These are phyloP conservation scores for Crithidia expoeki DNA, from an alignment of 208 protist genomes.

Conservation along the genomic window DNA sequence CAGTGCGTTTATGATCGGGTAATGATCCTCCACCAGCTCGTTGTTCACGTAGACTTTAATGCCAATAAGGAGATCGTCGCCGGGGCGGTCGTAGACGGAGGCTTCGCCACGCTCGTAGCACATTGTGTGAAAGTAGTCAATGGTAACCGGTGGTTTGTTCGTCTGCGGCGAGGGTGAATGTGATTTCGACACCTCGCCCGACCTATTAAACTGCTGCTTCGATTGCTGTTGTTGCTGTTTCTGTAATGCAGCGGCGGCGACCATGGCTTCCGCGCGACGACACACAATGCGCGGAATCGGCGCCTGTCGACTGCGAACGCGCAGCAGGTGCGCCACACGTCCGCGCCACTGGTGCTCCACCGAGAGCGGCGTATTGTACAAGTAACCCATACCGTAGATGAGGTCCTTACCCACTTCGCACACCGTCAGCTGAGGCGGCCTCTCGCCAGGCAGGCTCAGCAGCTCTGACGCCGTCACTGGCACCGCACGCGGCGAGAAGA, in stretches of 20 bases:
- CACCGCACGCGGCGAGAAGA: constrained; percentile 62
- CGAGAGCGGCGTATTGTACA: constrained; percentile 70
- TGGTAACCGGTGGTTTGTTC: not conserved
- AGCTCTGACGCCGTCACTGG: constrained; percentile 46
- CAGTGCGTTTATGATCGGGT: constrained; percentile 47
- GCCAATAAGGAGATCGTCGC: constrained; percentile 62
- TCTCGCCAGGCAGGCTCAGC: constrained; percentile 39
- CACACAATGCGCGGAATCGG: constrained; percentile 31
- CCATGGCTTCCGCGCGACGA: constrained; percentile 16
- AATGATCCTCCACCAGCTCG: constrained; percentile 71
- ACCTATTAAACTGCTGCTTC: too few relatives aligned
- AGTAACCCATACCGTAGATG: constrained; percentile 77
- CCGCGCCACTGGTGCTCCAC: constrained; percentile 76
- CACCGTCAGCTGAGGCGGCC: constrained; percentile 31
- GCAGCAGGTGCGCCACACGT: constrained; percentile 56
- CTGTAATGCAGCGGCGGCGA: not conserved
- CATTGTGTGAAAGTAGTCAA: constrained; percentile 21
- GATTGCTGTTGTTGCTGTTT: not conserved
- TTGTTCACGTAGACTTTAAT: constrained; percentile 69
- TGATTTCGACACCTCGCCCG: not conserved
- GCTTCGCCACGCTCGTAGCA: constrained; percentile 36
- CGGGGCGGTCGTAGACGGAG: constrained; percentile 60
- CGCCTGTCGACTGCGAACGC: constrained; percentile 29
- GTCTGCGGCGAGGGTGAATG: not conserved
- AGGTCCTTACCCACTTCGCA: constrained; percentile 65